Evolutionary conservation across 2,329 filamentous ascomycete genomes (phyloP).

Genomic region (Aspergillus costaricaensis): DNA sequence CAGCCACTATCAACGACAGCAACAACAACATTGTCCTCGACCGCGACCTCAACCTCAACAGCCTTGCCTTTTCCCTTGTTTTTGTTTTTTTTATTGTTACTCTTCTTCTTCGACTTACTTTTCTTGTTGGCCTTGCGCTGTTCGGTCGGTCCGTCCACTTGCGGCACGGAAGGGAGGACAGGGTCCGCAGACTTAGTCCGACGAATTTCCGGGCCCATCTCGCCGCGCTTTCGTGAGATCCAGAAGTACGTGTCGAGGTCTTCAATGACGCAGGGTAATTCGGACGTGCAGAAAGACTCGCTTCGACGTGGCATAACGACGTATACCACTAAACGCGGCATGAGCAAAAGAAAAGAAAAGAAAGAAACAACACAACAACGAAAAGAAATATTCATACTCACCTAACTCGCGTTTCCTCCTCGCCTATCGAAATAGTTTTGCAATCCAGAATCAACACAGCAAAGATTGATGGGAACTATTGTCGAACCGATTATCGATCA

Average conservation of each 20-base stretch:
- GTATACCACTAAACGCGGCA: too few relatives aligned
- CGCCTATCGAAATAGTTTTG: too few relatives aligned
- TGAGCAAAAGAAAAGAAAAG: too few relatives aligned
- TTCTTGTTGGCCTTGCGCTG: slow-evolving; percentile 10
- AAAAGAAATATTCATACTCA: too few relatives aligned
- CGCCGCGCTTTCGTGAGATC: slow-evolving; percentile 1
- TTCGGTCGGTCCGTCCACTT: slow-evolving; percentile 14
- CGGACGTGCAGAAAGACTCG: slow-evolving; percentile 21
- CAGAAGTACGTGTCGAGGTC: slow-evolving; percentile 16
- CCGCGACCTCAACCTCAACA: background rate
- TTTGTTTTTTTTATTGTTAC: background rate
- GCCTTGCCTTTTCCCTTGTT: background rate
- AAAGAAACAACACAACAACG: too few relatives aligned
- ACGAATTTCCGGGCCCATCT: background rate
- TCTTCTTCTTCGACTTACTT: slow-evolving; percentile 13
- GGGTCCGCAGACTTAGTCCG: background rate
- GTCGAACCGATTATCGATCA: too few relatives aligned
- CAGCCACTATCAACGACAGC: background rate
- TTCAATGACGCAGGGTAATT: slow-evolving; percentile 12
- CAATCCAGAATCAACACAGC: too few relatives aligned
- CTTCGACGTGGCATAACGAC: slow-evolving; percentile 15
- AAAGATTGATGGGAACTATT: too few relatives aligned
- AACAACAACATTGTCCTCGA: background rate
- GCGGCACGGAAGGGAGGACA: slow-evolving; percentile 4
- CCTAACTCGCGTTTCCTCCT: too few relatives aligned